Evolutionary conservation across 495 filamentous ascomycete genomes (phyloP), one percentile per base, ranked within the genome.

Genomic region (Talaromyces liani): DNA sequence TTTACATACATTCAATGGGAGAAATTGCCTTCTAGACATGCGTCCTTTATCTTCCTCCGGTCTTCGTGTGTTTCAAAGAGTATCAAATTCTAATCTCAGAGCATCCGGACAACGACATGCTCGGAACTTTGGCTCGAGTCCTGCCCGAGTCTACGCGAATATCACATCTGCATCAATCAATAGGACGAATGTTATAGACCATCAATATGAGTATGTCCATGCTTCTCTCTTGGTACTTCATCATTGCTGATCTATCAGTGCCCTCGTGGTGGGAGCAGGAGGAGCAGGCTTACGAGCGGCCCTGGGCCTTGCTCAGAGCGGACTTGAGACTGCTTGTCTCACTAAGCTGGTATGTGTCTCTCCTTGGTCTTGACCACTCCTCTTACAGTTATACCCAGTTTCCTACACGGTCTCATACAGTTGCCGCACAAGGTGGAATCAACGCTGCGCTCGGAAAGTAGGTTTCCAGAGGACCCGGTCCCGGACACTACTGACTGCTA

Each of bases 261-360:
- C 94, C 36, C 82, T 98, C 69, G 93, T 98, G 60, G 91, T 98
- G 64, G 93, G 93, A 72, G 93, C 93, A 65, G 93, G 93, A 67
- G 93, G 93, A 71, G 87, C 93, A 64, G 93, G 93, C 78, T 85
- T 98, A 66, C 91, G 93, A 69, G 93, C 93, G 58, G 93, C 93
- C 54, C 95, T 97, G 78, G 93, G 93, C 77, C 85, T 98, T 63
- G 93, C 94, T 66, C 94, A 98, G 79, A 93, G 94, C 69, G 93
- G 93, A 54, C 96, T 98, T 84, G 96, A 97, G 76, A 97, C 92
- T 60, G 93, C 93, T 61, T 98, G 93, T 81, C 93, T 98, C 79
- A 96, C 91, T 51, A 98, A 98, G 82, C 86, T 98, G 12, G 34
- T 36, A 4, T 8, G 34, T 12, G 34, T 12, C 10, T 7, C 10